Base-by-base conservation (phyloP, 768 basidiomycete genomes). In the Leucocoprinus sp. region DNA sequence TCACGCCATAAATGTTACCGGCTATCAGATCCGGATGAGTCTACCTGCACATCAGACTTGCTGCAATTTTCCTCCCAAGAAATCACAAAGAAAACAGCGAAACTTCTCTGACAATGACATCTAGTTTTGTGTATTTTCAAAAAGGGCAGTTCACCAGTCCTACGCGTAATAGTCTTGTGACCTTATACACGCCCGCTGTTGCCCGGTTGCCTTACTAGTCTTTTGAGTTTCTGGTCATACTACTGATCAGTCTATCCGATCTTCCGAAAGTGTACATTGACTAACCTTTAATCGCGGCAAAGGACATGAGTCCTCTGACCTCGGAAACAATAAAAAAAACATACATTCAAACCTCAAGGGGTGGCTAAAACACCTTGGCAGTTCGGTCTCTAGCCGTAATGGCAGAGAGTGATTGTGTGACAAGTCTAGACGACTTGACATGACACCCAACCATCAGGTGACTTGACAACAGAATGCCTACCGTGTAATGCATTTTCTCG, bases 111-210 rank as follows among this genome's bases (percentile, higher is more conserved):
- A n/a, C n/a, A 38, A 31, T 45, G 44, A 38, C 37, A n/a, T 21
- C 17, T 38, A 38, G 44, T 29, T 15, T 38, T 45, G 29, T n/a
- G 19, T 38, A 15, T 28, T 31, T 45, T 33, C 44, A 11, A 45
- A 26, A n/a, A 46, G 28, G 27, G 19, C 23, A 15, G 18, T 18
- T 34, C 29, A 3, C 29, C 45, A 22, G 14, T 17, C 37, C 33
- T 41, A 48, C 46, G 42, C 46, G 46, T 42, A 41, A 40, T 34
- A 35, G 39, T 41, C 46, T 36, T 48, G 46, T 48, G 46, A 48
- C 46, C 39, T 4, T 41, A 17, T 28, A 29, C 44, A 11, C 37
- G 27, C 17, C 15, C 14, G 37, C 27, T 45, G 24, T 35, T 27
- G 15, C 23, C 36, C n/a, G n/a, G n/a, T n/a, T n/a, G n/a, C 46